Evolutionary conservation across 1,284 basidiomycete genomes (phyloP), one percentile per base, ranked within the genome.

Genomic region (Phenoliferia sp.): DNA sequence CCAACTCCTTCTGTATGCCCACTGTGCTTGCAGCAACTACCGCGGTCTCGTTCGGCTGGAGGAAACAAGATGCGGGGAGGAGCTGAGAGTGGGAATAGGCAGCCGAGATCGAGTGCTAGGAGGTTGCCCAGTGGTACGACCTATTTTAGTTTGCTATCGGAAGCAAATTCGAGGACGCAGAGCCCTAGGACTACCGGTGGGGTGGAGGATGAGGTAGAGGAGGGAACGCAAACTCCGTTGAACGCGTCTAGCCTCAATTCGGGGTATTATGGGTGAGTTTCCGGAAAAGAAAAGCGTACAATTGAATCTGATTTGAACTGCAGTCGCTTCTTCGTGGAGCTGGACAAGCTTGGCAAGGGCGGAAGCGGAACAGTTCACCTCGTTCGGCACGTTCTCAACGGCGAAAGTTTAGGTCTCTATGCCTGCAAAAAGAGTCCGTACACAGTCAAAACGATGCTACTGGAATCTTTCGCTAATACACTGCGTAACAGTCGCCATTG

Each of bases 361-460:
- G 70, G 72, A n/a, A 62, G 64, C 31, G 74, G 74, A 3, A 57
- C 63, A 0, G 76, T 77, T 0, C 69, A 69, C 55, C 69, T 76
- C 19, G 74, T 73, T 3, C 69, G 69, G 32, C 76, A 77, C 33
- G 66, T 76, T 17, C 63, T 77, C 17, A 73, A 76, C 22, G 71
- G 72, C 16, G 74, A 76, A 59, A 62, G 58, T 16, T 68, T 77
- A 3, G 76, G 76, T 2, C 34, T 73, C 32, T 76, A 74, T 62
- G 75, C 76, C 0, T 67, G 66, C 64, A 76, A 76, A 64, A 76
- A 74, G 61, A 69, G 74, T 69, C n/a, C 17, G 17, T 12, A 7
- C 19, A 52, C n/a, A 22, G 7, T 29, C 29, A 26, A 17, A 9
- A n/a, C 28, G 7, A n/a, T n/a, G n/a, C n/a, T n/a, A n/a, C n/a